Base-by-base conservation (phyloP, 75 land plant genomes). In the Isoetes taiwanensis region DNA sequence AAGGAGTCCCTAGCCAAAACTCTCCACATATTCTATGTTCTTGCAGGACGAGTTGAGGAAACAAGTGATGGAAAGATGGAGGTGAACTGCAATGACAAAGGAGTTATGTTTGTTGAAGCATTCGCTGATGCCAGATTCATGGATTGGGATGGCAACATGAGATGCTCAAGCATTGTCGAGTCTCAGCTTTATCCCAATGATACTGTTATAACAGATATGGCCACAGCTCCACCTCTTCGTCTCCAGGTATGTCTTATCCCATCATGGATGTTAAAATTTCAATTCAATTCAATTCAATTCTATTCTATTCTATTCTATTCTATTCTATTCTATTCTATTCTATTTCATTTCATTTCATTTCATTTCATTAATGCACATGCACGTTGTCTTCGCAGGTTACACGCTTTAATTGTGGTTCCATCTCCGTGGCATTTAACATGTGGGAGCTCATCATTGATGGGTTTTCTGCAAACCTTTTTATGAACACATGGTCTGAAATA, bases 1-100 rank as follows among this genome's bases (percentile, higher is more conserved):
- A 37, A 37, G 38, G 38, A 9, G 14, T 37, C 38, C 11, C 38
- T 37, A 14, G 9, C 38, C 11, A 9, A 37, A 37, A 37, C 38
- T 37, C 38, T 37, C 11, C 11, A 9, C 38, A 9, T 37, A 14
- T 37, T 37, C 38, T 9, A 46, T 19, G 50, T 46, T 23, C 25
- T 46, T 46, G 50, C 50, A 46, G 50, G 50, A 6, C 16, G 50
- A 46, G 50, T 46, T 8, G 25, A n/a, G 16, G 50, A 46, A 16
- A 23, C 6, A n/a, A 46, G n/a, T 19, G 16, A n/a, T 3, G 12
- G 4, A 19, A 16, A n/a, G 50, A 16, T 46, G 50, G n/a, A 46
- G 23, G n/a, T 46, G 25, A n/a, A 46, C 12, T 46, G 50, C 19
- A 46, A 46, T 23, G 50, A 46, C 16, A 6, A 8, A 8, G 50